These are phyloP conservation scores for Daphne laureola DNA, from an alignment of 441 rosid species.

Conservation along the genomic window DNA sequence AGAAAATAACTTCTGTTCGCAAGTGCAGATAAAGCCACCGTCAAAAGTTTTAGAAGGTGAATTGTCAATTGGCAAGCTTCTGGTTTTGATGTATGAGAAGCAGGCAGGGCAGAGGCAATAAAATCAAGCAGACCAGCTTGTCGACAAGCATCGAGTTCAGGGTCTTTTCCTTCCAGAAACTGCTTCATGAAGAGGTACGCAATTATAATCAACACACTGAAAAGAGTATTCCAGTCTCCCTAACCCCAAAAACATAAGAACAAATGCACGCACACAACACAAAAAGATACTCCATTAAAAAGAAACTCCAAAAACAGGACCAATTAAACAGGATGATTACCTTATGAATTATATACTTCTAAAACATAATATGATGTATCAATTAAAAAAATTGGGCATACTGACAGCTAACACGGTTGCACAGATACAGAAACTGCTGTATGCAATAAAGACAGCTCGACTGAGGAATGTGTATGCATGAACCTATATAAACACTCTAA, in stretches of 20 bases:
- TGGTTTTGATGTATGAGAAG: constrained; percentile 75
- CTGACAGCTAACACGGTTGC: neutral
- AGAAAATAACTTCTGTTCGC: constrained; percentile 64
- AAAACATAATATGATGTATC: neutral
- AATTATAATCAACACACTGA: constrained; percentile 15
- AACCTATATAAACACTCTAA: no score
- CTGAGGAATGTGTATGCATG: neutral
- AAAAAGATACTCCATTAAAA: neutral
- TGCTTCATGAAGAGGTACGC: constrained; percentile 22
- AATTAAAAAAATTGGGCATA: neutral
- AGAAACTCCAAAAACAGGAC: constrained; percentile 2
- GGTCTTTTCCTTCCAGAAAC: constrained; percentile 78
- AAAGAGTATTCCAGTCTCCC: neutral
- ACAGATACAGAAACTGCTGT: no score
- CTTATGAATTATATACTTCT: no score
- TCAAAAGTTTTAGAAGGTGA: constrained; percentile 62
- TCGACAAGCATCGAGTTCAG: constrained; percentile 72
- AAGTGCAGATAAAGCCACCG: constrained; percentile 50
- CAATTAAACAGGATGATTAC: neutral
- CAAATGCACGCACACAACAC: neutral
- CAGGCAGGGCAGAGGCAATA: constrained; percentile 75
- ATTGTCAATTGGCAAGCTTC: constrained; percentile 75
- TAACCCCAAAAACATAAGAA: constrained; percentile 1
- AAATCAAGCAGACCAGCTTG: constrained; percentile 83
- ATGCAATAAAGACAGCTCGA: no score